These are phyloP conservation scores for Schizonepeta tenuifolia DNA, from an alignment of 257 asterid genomes.

Conservation along the genomic window DNA sequence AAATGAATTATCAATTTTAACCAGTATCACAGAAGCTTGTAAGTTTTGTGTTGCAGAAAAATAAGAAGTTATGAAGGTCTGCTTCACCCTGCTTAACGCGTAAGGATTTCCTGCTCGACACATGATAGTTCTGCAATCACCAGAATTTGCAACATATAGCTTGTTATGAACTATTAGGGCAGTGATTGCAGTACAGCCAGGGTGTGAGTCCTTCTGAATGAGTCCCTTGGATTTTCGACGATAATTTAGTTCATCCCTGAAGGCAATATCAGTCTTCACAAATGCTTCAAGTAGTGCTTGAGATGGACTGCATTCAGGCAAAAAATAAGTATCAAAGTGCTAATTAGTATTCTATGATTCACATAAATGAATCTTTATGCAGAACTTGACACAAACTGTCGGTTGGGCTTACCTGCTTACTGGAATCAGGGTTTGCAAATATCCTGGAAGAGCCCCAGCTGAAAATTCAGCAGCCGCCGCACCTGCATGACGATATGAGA, in stretches of 20 bases:
- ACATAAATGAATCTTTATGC: slow-evolving; percentile 19
- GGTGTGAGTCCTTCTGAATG: slow-evolving; percentile 74
- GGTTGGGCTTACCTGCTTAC: slow-evolving; percentile 47
- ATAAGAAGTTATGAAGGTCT: not conserved
- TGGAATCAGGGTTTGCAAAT: slow-evolving; percentile 57
- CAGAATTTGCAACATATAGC: slow-evolving; percentile 95
- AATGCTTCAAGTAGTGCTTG: slow-evolving; percentile 80
- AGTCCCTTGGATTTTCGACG: slow-evolving; percentile 58
- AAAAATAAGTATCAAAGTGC: slow-evolving; percentile 13
- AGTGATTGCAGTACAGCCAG: slow-evolving; percentile 94
- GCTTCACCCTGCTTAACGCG: slow-evolving; percentile 86
- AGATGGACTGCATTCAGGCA: slow-evolving; percentile 60
- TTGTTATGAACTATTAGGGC: slow-evolving; percentile 68
- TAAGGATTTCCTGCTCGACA: slow-evolving; percentile 75
- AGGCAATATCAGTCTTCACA: slow-evolving; percentile 75
- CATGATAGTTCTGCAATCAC: slow-evolving; percentile 86
- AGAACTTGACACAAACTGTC: not conserved
- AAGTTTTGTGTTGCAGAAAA: not conserved
- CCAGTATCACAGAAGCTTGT: not conserved
- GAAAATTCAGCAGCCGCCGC: slow-evolving; percentile 97
- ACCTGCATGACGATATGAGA: slow-evolving; percentile 52
- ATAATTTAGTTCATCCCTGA: slow-evolving; percentile 66
- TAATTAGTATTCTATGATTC: slow-evolving; percentile 24
- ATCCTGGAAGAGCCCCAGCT: slow-evolving; percentile 85
- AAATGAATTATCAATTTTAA: too few species aligned